These are phyloP conservation scores for Xylariaceae sp. DNA, from an alignment of 2,329 filamentous ascomycete genomes.

Conservation along the genomic window DNA sequence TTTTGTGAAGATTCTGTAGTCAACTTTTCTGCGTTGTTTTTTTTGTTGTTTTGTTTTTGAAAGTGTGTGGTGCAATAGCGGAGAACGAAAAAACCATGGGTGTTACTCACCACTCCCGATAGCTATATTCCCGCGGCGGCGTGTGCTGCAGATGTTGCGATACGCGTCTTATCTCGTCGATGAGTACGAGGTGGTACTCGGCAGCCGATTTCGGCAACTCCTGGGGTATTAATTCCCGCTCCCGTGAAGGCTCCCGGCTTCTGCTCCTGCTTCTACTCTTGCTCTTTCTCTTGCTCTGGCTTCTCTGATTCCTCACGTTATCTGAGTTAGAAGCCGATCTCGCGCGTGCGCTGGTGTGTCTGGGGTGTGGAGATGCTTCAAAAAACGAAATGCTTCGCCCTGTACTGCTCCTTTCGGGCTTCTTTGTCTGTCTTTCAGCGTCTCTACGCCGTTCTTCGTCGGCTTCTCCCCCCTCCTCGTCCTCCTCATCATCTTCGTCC, in stretches of 20 bases:
- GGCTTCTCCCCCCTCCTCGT: conserved; percentile 7
- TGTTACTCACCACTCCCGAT: conserved; percentile 38
- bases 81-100: too few species aligned
- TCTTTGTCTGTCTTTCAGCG: conserved; percentile 24
- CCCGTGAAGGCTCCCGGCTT: neutral
- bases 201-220: conserved; percentile 36
- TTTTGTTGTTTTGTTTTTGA: neutral
- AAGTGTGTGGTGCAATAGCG: too few species aligned
- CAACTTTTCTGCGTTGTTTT: neutral
- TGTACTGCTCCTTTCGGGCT: conserved; percentile 13
- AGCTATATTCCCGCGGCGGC: conserved; percentile 62
- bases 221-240: conserved; percentile 33
- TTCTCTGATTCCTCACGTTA: neutral
- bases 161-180: conserved; percentile 64
- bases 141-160: conserved; percentile 55
- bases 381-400: neutral
- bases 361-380: neutral
- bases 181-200: conserved; percentile 60
- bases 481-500: conserved; percentile 20
- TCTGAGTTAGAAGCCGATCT: neutral
- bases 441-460: neutral
- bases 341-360: neutral
- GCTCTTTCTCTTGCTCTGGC: neutral
- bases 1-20: conserved; percentile 1
- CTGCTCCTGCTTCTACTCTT: neutral